Base-by-base conservation (phyloP, 768 basidiomycete genomes). In the Rhodotorula taiwanensis region DNA sequence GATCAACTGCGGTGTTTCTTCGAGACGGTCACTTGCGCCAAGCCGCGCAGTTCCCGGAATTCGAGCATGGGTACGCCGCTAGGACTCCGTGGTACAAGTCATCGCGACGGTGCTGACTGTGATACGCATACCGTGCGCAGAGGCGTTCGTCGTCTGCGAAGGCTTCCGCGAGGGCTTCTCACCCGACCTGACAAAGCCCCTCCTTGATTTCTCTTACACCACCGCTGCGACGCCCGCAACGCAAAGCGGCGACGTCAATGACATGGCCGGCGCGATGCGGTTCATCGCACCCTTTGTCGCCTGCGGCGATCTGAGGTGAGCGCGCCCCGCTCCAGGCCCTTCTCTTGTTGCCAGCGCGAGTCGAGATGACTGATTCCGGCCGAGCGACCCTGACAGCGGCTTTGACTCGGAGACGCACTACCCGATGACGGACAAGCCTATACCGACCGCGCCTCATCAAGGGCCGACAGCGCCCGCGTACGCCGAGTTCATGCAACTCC, bases 81-180 rank as follows among this genome's bases (percentile, higher is more conserved):
- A n/a, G n/a, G n/a, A n/a, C n/a, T n/a, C n/a, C n/a, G n/a, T n/a
- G n/a, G n/a, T n/a, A n/a, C n/a, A n/a, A n/a, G n/a, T n/a, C n/a
- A n/a, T n/a, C n/a, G n/a, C n/a, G n/a, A n/a, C n/a, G n/a, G n/a
- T n/a, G 20, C 41, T 41, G 20, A 41, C 20, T 41, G 41, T 20
- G 41, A 11, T 41, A 18, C n/a, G n/a, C n/a, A n/a, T n/a, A n/a
- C n/a, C n/a, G n/a, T n/a, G n/a, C 14, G 36, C 66, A 79, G 78
- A 79, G 74, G 76, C 76, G 1, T 79, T 79, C 72, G 71, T 79
- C 36, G 75, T 78, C 28, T 78, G 77, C 69, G 70, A 76, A 25
- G 76, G 76, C 56, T 78, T 76, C 63, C 72, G 74, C 25, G 66
- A 70, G 34, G 66, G 62, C 47, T 70, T 66, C 59, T 52, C 60